phyloP scores from a whole-genome alignment of 2,329 filamentous ascomycete genomes.

The Thielaviopsis musarum region DNA sequence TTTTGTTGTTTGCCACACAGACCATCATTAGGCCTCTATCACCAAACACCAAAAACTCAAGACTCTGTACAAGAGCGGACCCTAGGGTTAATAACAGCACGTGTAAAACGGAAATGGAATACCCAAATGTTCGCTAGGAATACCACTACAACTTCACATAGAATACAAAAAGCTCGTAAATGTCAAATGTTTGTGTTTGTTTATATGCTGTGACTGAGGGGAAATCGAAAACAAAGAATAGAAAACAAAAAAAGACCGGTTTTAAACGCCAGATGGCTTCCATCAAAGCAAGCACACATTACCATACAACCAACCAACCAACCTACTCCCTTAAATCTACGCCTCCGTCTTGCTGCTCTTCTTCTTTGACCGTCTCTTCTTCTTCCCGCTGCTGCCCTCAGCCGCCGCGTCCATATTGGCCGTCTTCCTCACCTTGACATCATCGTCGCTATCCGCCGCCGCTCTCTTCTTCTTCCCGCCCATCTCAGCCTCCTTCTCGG shows the following conservation, averaged over 20 bases:
- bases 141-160: not conserved
- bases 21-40: too few species aligned
- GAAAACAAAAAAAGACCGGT: not conserved
- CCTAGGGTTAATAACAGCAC: too few species aligned
- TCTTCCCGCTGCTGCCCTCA: conserved; percentile 20
- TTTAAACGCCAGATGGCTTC: not conserved
- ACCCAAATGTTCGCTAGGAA: too few species aligned
- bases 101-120: too few species aligned
- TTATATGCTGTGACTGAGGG: conserved; percentile 1
- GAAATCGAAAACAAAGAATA: conserved; percentile 4
- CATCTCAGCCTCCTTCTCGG: conserved; percentile 17
- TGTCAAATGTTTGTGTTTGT: not conserved
- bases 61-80: too few species aligned
- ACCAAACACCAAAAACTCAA: too few species aligned
- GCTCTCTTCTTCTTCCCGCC: conserved; percentile 15
- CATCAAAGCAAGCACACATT: not conserved
- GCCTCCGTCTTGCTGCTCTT: conserved; percentile 26
- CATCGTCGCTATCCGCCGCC: conserved; percentile 17
- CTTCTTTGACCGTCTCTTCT: conserved; percentile 37
- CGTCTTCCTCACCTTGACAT: conserved; percentile 20
- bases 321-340: conserved; percentile 6
- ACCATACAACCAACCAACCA: too few species aligned
- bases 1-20: not conserved
- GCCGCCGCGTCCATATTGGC: conserved; percentile 16
- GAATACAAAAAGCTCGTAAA: not conserved